Conservation (phyloP, 2,329 filamentous ascomycete genomes). For the Clonostachys rhizophaga region DNA sequence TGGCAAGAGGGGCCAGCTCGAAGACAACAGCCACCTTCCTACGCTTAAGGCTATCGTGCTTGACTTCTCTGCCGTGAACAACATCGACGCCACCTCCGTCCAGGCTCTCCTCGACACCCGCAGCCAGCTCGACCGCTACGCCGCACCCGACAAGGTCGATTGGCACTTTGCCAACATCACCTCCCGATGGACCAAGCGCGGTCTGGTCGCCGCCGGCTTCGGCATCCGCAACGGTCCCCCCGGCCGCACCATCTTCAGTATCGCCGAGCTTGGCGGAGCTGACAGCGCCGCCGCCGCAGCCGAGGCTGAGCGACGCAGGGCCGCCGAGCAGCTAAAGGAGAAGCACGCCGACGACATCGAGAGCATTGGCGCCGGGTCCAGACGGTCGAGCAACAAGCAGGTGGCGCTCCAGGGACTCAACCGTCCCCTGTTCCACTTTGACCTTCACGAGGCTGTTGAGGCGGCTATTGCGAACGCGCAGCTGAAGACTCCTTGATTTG, state of each 20-base stretch:
- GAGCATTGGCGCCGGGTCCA: not conserved
- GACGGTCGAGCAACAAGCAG: slow-evolving; percentile 31
- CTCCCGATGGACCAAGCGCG: slow-evolving; percentile 53
- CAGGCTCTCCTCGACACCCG: slow-evolving; percentile 50
- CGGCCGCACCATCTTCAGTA: slow-evolving; percentile 72
- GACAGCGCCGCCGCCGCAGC: slow-evolving; percentile 40
- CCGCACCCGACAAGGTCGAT: slow-evolving; percentile 36
- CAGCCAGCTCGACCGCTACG: slow-evolving; percentile 46
- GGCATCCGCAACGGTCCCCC: slow-evolving; percentile 23
- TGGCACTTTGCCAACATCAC: slow-evolving; percentile 48
- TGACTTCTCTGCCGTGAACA: slow-evolving; percentile 50
- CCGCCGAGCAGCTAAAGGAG: slow-evolving; percentile 49
- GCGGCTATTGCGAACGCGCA: slow-evolving; percentile 31
- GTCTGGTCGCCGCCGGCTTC: slow-evolving; percentile 48
- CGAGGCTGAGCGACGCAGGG: slow-evolving; percentile 38
- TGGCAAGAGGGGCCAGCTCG: slow-evolving; percentile 26
- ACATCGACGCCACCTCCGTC: slow-evolving; percentile 49
- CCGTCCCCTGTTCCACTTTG: slow-evolving; percentile 47
- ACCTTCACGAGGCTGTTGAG: slow-evolving; percentile 43
- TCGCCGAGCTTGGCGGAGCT: slow-evolving; percentile 76
- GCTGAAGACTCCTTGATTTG: slow-evolving; percentile 7
- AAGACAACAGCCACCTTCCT: slow-evolving; percentile 29
- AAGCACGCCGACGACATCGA: slow-evolving; percentile 18
- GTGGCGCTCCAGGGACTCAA: slow-evolving; percentile 39
- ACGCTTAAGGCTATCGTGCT: slow-evolving; percentile 50